Percentiles rank a stretch among this genome's conserved stretches.
Conservation (phyloP, 2,329 filamentous ascomycete genomes). For the Akanthomyces lecanii region DNA sequence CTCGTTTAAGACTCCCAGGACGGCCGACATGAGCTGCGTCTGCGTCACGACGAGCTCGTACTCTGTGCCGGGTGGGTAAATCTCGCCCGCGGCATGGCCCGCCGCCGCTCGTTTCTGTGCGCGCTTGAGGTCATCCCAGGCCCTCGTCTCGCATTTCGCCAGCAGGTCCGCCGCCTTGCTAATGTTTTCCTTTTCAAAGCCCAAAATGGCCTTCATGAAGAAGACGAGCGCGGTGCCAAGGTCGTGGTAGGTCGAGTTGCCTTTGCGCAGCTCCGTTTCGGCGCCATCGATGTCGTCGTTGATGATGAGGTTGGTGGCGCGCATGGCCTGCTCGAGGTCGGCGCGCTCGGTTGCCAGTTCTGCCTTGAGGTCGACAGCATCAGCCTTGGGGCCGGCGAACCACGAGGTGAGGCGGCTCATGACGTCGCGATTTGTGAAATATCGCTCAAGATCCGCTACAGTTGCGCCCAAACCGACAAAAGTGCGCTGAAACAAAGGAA, state of each 20-base stretch:
- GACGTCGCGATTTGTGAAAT: slow-evolving; percentile 13
- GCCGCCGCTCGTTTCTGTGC: slow-evolving; percentile 58
- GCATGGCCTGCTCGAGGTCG: slow-evolving; percentile 57
- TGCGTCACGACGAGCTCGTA: slow-evolving; percentile 81
- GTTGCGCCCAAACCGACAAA: not conserved
- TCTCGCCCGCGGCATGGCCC: slow-evolving; percentile 32
- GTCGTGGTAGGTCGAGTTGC: slow-evolving; percentile 82
- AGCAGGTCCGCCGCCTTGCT: slow-evolving; percentile 71
- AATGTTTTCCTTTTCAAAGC: slow-evolving; percentile 91
- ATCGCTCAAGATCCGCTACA: not conserved
- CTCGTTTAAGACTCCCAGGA: slow-evolving; percentile 86
- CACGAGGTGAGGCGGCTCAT: slow-evolving; percentile 50
- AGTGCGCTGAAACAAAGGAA: not conserved
- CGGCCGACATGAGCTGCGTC: slow-evolving; percentile 81
- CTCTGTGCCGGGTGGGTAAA: slow-evolving; percentile 78
- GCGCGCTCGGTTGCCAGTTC: slow-evolving; percentile 42
- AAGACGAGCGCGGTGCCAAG: slow-evolving; percentile 75
- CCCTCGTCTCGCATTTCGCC: slow-evolving; percentile 68
- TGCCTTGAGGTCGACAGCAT: slow-evolving; percentile 28
- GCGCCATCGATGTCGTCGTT: slow-evolving; percentile 87
- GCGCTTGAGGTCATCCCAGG: slow-evolving; percentile 71
- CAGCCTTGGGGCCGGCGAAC: slow-evolving; percentile 41
- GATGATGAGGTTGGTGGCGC: slow-evolving; percentile 69
- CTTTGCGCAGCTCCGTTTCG: slow-evolving; percentile 65
- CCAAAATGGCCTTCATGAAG: slow-evolving; percentile 82